Evolutionary conservation across 2,329 filamentous ascomycete genomes (phyloP), one percentile per base, ranked within the genome.

Genomic region (Pseudogymnoascus sp.): DNA sequence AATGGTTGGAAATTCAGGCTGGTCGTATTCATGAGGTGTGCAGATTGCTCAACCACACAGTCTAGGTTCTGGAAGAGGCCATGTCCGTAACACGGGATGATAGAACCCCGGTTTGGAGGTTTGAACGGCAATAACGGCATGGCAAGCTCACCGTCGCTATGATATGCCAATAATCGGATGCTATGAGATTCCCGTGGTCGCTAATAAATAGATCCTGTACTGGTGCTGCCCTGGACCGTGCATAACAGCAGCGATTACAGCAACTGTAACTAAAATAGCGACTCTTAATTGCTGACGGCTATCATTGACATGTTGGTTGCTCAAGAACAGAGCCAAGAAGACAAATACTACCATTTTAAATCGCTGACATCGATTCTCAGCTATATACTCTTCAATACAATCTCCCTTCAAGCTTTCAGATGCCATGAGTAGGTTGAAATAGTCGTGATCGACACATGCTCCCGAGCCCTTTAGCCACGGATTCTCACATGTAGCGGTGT

Each of bases 401-500:
- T 21, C 21, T 4, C 21, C 4, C 2, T 21, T 21, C 21, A 21
- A 21, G 21, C 21, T 21, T 21, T 21, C 21, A 21, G 21, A 21
- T 21, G 21, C 21, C 21, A 21, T 21, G 1, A 21, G 21, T 10
- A 21, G 2, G 27, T 55, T 33, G 48, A 55, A 33, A 33, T 33
- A 55, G 48, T 17, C 48, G 48, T 55, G 48, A 55, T 55, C 48
- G 29, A 55, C 48, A 55, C 48, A 55, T 55, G 48, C 8, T 55
- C 48, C 48, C 29, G 48, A 55, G 9, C 42, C 25, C 9, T 4
- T 31, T 17, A n/a, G n/a, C 48, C 29, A 15, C 48, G 48, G 48
- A 55, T 55, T 55, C 48, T 17, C 48, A 55, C 48, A 55, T 55
- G 48, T 55, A 55, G 48, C 48, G 48, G 17, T 8, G n/a, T 48